Conservation (phyloP, 1,139 yeast genomes). For the Suhomyces kunorum region DNA sequence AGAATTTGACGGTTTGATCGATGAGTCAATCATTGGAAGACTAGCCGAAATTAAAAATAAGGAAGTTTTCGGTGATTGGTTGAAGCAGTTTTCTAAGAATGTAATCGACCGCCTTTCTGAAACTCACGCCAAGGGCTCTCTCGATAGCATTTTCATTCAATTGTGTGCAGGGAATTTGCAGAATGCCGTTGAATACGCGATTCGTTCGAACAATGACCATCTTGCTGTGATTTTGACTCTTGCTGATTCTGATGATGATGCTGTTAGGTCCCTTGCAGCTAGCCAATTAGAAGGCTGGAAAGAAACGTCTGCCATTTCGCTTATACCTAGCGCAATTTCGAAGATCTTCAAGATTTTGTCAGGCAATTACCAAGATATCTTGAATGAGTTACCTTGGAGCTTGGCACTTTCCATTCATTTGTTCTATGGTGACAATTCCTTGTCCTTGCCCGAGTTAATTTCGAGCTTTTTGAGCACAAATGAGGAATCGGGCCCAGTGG, state of each 20-base stretch:
- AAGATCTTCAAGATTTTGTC: constrained; percentile 66
- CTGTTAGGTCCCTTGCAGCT: constrained; percentile 55
- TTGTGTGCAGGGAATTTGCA: constrained; percentile 59
- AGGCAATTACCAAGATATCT: constrained; percentile 50
- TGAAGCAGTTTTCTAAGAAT: constrained; percentile 26
- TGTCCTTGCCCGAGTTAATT: constrained; percentile 45
- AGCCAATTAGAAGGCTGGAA: constrained; percentile 71
- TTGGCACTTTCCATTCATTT: constrained; percentile 58
- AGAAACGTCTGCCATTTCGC: constrained; percentile 34
- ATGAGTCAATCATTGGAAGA: constrained; percentile 25
- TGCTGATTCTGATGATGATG: constrained; percentile 66
- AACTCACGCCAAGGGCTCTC: constrained; percentile 26
- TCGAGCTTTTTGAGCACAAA: constrained; percentile 19
- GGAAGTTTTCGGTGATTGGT: constrained; percentile 45
- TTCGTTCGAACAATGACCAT: constrained; percentile 61
- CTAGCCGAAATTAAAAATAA: constrained; percentile 35
- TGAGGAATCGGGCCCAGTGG: constrained; percentile 15
- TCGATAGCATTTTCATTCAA: constrained; percentile 53
- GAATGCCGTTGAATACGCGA: constrained; percentile 63
- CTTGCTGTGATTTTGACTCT: constrained; percentile 70
- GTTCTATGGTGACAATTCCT: constrained; percentile 57
- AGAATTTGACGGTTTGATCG: constrained; percentile 21
- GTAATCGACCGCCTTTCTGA: constrained; percentile 22
- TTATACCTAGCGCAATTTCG: constrained; percentile 54
- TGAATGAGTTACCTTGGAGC: constrained; percentile 64